A percentile compares a stretch with the other conserved stretches of the same genome.
phyloP scores from a whole-genome alignment of 2,329 filamentous ascomycete genomes.

The Diaporthe citrichinensis region DNA sequence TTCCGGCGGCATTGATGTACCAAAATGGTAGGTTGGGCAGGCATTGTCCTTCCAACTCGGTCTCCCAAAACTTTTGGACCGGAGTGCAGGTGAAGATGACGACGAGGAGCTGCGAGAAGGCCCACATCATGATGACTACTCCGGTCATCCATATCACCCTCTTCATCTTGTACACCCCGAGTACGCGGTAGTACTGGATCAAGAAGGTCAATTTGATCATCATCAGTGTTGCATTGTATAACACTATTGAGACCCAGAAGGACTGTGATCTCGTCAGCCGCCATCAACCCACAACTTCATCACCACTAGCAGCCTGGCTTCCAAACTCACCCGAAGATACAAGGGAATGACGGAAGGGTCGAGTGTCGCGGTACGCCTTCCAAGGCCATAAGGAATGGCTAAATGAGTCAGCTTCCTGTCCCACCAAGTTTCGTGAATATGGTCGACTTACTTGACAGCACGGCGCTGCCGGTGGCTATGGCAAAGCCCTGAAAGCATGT shows the following conservation, averaged over 20 bases:
- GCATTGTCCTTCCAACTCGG: constrained; percentile 48
- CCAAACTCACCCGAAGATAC: constrained; percentile 33
- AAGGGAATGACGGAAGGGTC: not conserved
- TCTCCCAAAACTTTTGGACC: constrained; percentile 53
- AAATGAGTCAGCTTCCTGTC: constrained; percentile 20
- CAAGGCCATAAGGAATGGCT: constrained; percentile 38
- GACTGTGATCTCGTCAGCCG: constrained; percentile 45
- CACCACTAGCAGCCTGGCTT: not conserved
- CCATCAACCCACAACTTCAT: not conserved
- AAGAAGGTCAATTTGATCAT: constrained; percentile 56
- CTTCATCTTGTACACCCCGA: constrained; percentile 51
- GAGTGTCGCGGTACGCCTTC: constrained; percentile 34
- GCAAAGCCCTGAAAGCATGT: constrained; percentile 25
- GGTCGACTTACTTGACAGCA: constrained; percentile 39
- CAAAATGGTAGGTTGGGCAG: constrained; percentile 53
- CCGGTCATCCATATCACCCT: constrained; percentile 49
- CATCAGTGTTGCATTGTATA: constrained; percentile 54
- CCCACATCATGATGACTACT: constrained; percentile 52
- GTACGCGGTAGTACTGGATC: constrained; percentile 56
- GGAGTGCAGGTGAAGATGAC: constrained; percentile 54
- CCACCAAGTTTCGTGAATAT: constrained; percentile 28
- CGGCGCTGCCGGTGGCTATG: constrained; percentile 34
- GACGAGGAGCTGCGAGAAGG: constrained; percentile 53
- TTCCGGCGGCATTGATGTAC: constrained; percentile 54
- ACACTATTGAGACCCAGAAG: constrained; percentile 55